phyloP scores from a whole-genome alignment of 805 yeast genomes.

The Lachancea kluyveri region DNA sequence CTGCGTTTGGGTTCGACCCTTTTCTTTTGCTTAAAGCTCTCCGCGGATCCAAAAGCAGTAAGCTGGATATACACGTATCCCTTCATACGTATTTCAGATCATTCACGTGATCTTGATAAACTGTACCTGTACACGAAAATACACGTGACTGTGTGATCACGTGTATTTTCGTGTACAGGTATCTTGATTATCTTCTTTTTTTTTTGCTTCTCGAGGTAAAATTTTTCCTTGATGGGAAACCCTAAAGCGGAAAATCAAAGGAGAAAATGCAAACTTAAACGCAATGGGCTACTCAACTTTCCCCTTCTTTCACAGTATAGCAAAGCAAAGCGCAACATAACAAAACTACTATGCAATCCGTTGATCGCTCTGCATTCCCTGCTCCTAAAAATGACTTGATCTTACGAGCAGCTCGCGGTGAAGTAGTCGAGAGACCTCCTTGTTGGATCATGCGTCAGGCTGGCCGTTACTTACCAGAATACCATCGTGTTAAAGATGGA shows the following conservation, averaged over 20 bases:
- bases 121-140: too few relatives aligned
- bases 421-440: constrained; percentile 92
- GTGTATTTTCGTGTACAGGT: too few relatives aligned
- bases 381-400: constrained; percentile 84
- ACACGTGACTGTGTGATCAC: too few relatives aligned
- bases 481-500: constrained; percentile 78
- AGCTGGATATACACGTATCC: too few relatives aligned
- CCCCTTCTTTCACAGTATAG: constrained; percentile 5
- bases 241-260: neutral
- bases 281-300: neutral
- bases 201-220: neutral
- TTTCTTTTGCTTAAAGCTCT: too few relatives aligned
- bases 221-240: neutral
- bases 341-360: constrained; percentile 5
- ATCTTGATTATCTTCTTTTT: too few relatives aligned
- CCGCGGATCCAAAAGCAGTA: too few relatives aligned
- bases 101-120: too few relatives aligned
- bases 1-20: too few relatives aligned
- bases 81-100: too few relatives aligned
- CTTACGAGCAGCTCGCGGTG: constrained; percentile 85
- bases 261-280: constrained; percentile 3
- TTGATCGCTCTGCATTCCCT: constrained; percentile 44
- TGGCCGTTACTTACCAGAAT: constrained; percentile 88
- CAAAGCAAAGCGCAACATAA: constrained; percentile 5
- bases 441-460: constrained; percentile 99